These are phyloP conservation scores for Irpex rosettiformis DNA, from an alignment of 1,284 basidiomycete genomes.

Conservation along the genomic window DNA sequence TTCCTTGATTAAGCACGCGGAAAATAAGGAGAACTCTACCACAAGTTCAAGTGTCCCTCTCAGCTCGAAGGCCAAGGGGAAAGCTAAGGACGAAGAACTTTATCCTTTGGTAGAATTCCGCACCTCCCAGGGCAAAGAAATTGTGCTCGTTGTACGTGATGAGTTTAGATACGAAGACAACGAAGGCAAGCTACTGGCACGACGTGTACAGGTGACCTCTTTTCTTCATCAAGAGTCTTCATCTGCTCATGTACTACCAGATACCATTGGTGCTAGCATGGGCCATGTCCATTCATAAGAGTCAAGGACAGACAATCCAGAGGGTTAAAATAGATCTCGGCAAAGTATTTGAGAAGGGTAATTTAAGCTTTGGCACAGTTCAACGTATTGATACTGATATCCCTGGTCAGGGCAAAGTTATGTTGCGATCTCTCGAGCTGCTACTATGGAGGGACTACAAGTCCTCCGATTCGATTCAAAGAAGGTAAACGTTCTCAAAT, in stretches of 20 bases:
- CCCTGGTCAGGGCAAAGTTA: conserved; percentile 73
- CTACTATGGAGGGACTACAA: conserved; percentile 87
- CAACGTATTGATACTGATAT: background rate
- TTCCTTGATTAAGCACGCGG: conserved; percentile 14
- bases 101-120: conserved; percentile 80
- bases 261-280: conserved; percentile 85
- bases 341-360: conserved; percentile 87
- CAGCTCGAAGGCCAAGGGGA: conserved; percentile 28
- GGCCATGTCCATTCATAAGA: conserved; percentile 96
- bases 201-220: conserved; percentile 53
- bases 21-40: conserved; percentile 28
- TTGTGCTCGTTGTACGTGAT: conserved; percentile 46
- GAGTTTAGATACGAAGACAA: conserved; percentile 45
- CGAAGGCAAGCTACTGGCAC: conserved; percentile 34
- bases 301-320: conserved; percentile 87
- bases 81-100: conserved; percentile 35
- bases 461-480: conserved; percentile 81
- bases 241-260: conserved; percentile 34
- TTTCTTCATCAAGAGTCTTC: too few relatives aligned
- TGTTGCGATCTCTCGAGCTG: conserved; percentile 94
- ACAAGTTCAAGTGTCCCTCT: conserved; percentile 18
- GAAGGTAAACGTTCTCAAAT: conserved; percentile 53
- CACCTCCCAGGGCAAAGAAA: conserved; percentile 57
- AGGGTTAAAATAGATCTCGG: conserved; percentile 81
- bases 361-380: background rate